Evolutionary conservation across 306 rosid species (phyloP), one percentile per base, ranked within the genome.

Genomic region (Corylus americana): DNA sequence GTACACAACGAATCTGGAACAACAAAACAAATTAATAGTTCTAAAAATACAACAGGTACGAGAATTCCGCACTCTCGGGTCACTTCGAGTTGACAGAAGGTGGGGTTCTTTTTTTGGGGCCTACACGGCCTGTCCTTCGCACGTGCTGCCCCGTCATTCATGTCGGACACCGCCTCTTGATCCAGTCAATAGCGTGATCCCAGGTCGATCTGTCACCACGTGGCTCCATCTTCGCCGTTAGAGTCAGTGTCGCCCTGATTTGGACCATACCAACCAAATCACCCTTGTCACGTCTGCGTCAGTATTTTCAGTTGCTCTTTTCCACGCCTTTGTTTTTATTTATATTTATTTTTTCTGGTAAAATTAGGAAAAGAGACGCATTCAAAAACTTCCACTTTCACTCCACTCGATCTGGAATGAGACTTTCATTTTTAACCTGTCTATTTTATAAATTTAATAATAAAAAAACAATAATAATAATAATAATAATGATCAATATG

Each of bases 141-240:
- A 77, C 80, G 67, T 68, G 74, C 68, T 77, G 42, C 27, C 74
- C 29, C 58, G 80, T 77, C 80, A 77, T 42, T 77, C 68, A 20
- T 77, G 80, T 77, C 80, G 44, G 20, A 63, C 70, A 7, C 66
- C 66, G 10, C 66, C 37, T 12, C 66, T 59, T 1, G 14, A 7
- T 25, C 66, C 66, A 11, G 66, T 59, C 39, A 48, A 42, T 49
- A 17, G 13, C 20, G 17, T 14, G 31, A 31, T 64, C 45, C 64
- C 45, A 14, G 7, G 13, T 74, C 13, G 25, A 54, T 53, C 14
- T 17, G 16, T 8, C 25, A 10, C 63, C 66, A 67, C 80, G 74
- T 67, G 80, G 55, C 80, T 7, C 39, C 67, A 49, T 67, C 13
- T 7, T 2, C 20, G 14, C 66, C 74, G 63, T 76, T 0, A 1